These are phyloP conservation scores for Macrophomina tecta DNA, from an alignment of 2,329 filamentous ascomycete genomes.

Conservation along the genomic window DNA sequence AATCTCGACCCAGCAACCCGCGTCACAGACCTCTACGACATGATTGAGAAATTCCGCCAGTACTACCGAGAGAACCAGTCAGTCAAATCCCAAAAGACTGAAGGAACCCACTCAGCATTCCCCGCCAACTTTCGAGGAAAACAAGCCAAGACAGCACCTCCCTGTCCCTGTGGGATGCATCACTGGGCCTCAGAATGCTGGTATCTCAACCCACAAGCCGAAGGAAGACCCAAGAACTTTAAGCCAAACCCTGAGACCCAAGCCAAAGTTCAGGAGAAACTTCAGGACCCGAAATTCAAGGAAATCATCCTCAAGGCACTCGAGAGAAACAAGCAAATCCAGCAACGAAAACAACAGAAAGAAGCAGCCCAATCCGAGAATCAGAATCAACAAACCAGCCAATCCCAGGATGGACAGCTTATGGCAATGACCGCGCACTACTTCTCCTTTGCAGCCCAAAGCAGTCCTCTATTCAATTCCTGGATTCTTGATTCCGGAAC, in stretches of 20 bases:
- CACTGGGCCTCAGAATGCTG: not conserved
- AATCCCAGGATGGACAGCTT: no score
- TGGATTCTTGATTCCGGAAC: not conserved
- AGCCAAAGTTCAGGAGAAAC: not conserved
- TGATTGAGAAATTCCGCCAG: conserved; percentile 1
- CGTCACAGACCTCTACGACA: not conserved
- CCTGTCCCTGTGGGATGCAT: not conserved
- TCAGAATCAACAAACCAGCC: not conserved
- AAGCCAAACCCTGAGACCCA: not conserved
- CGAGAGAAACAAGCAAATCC: not conserved
- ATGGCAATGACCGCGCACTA: no score
- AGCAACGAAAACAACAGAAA: not conserved
- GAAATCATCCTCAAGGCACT: not conserved
- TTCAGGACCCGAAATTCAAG: not conserved
- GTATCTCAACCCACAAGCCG: not conserved
- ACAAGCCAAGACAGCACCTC: not conserved
- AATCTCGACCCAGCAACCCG: not conserved
- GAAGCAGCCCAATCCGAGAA: not conserved
- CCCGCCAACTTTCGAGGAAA: not conserved
- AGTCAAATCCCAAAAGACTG: not conserved
- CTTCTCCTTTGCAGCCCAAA: not conserved
- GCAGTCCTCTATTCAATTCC: not conserved
- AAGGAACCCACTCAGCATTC: not conserved
- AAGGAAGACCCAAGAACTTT: not conserved
- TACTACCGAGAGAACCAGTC: not conserved